Percentiles rank a stretch among this genome's conserved stretches.
Evolutionary conservation across 2,329 filamentous ascomycete species (phyloP).

Genomic region (Xylaria sp.): DNA sequence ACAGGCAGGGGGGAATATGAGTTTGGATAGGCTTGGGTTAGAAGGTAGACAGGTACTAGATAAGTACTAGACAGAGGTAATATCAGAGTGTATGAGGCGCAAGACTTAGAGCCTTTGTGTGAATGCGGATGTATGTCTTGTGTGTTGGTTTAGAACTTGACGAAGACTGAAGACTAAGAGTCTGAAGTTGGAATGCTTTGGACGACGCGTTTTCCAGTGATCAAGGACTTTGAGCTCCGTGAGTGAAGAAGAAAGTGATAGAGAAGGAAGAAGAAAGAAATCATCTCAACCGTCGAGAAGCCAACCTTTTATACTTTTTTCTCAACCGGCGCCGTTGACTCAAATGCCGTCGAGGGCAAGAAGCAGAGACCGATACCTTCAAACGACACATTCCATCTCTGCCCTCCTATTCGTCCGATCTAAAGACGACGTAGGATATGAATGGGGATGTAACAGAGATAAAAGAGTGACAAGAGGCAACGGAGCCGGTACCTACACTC

Average conservation of each 20-base stretch:
- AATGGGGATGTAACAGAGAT: constrained; percentile 16
- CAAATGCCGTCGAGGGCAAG: constrained; percentile 7
- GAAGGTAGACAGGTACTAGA: constrained; percentile 16
- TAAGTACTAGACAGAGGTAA: constrained; percentile 21
- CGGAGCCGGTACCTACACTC: constrained; percentile 9
- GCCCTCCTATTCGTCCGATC: constrained; percentile 32
- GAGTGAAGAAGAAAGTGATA: constrained; percentile 49
- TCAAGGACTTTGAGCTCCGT: constrained; percentile 32
- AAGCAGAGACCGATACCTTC: background rate
- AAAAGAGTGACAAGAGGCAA: background rate
- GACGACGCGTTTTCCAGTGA: constrained; percentile 30
- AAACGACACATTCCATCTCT: constrained; percentile 4
- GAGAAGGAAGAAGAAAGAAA: constrained; percentile 59
- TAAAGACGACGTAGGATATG: constrained; percentile 10
- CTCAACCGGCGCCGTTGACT: background rate
- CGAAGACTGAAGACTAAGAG: constrained; percentile 1
- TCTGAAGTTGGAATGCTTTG: constrained; percentile 23
- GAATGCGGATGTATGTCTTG: constrained; percentile 36
- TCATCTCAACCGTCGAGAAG: constrained; percentile 51
- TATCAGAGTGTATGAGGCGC: constrained; percentile 28
- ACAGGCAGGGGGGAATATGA: background rate
- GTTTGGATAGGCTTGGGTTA: constrained; percentile 8
- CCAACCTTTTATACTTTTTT: constrained; percentile 69
- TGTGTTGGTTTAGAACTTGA: constrained; percentile 16
- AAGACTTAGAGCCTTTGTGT: constrained; percentile 35